phyloP scores from a whole-genome alignment of 2,329 filamentous ascomycete genomes.

The Clarireedia paspali region DNA sequence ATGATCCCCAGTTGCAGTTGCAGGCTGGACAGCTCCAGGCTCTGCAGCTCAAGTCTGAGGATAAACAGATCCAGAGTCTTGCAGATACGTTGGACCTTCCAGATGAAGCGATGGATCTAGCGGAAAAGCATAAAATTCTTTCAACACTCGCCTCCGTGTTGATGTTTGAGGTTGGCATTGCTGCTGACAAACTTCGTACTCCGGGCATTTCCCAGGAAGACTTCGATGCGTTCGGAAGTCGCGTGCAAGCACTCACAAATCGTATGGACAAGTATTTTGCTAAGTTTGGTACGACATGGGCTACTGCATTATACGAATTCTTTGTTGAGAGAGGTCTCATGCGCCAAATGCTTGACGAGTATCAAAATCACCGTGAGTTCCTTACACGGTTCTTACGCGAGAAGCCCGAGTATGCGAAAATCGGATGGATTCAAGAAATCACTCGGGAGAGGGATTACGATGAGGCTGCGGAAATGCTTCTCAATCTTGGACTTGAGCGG shows the following conservation, averaged over 20 bases:
- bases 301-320: constrained; percentile 70
- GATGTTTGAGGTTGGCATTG: constrained; percentile 19
- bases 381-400: constrained; percentile 74
- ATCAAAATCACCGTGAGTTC: constrained; percentile 58
- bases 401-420: constrained; percentile 62
- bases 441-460: constrained; percentile 66
- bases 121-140: constrained; percentile 57
- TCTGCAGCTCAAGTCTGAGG: constrained; percentile 35
- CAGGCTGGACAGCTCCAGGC: constrained; percentile 40
- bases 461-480: constrained; percentile 63
- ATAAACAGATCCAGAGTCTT: constrained; percentile 39
- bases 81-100: constrained; percentile 42
- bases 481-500: constrained; percentile 58
- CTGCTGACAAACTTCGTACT: constrained; percentile 1
- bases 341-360: constrained; percentile 61
- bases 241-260: constrained; percentile 18
- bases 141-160: constrained; percentile 47
- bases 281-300: constrained; percentile 43
- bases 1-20: constrained; percentile 38
- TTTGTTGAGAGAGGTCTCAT: constrained; percentile 62
- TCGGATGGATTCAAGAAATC: constrained; percentile 95
- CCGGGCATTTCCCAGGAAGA: constrained; percentile 10
- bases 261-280: constrained; percentile 37
- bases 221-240: not conserved
- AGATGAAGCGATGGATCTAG: constrained; percentile 50